A percentile compares a stretch with the other conserved stretches of the same genome.
Conservation (phyloP, 148 eudicot species). For the Rhododendron henanense region DNA sequence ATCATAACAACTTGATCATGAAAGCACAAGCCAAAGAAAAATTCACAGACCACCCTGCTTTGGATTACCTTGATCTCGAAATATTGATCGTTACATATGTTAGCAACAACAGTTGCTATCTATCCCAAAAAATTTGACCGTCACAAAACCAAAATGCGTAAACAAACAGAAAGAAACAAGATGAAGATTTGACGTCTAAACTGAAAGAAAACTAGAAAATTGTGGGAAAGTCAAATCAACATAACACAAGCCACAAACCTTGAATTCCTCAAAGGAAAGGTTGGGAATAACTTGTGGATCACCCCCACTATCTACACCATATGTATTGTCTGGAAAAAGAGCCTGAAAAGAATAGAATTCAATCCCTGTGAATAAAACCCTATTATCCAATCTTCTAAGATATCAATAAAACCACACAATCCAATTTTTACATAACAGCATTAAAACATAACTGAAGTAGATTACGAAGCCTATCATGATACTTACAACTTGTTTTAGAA, state of each 20-base stretch:
- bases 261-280: slow-evolving; percentile 86
- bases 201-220: not conserved
- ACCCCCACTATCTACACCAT: slow-evolving; percentile 99
- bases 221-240: not conserved
- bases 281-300: slow-evolving; percentile 93
- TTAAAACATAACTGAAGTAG: not conserved
- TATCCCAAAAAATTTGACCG: not conserved
- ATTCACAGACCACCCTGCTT: not conserved
- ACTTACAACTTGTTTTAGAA: not conserved
- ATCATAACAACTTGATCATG: not conserved
- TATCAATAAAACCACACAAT: not conserved
- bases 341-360: slow-evolving; percentile 44
- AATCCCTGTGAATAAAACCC: not conserved
- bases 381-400: not conserved
- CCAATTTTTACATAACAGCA: not conserved
- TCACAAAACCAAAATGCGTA: not conserved
- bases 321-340: slow-evolving; percentile 84
- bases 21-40: not conserved
- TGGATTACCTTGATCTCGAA: not conserved
- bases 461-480: not conserved
- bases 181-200: not conserved
- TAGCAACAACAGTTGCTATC: not conserved
- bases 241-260: slow-evolving; percentile 45
- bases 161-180: not conserved
- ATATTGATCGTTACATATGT: not conserved